A percentile compares a stretch with the other conserved stretches of the same genome.
Conservation (phyloP, 495 filamentous ascomycete species). For the Tuber indicum region DNA sequence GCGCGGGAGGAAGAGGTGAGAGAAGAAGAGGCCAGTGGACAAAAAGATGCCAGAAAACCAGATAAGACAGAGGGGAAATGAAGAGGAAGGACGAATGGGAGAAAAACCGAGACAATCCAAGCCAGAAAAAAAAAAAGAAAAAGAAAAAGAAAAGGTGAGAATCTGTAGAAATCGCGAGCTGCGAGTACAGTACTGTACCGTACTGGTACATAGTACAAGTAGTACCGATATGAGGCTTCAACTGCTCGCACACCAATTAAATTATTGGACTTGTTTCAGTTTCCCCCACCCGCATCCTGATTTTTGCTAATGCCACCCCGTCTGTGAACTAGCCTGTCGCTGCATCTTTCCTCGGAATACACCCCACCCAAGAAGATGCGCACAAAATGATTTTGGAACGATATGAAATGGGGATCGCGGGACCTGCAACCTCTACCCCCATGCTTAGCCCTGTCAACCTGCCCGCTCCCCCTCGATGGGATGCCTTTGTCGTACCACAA, state of each 20-base stretch:
- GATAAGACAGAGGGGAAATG: neutral
- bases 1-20: neutral
- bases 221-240: neutral
- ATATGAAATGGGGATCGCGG: slow-evolving; percentile 22
- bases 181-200: no score
- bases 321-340: neutral
- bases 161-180: neutral
- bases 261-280: neutral
- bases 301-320: neutral
- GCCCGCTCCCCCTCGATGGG: slow-evolving; percentile 18
- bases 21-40: neutral
- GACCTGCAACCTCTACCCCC: slow-evolving; percentile 7
- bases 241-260: neutral
- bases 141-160: neutral
- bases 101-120: neutral
- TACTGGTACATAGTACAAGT: no score
- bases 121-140: neutral
- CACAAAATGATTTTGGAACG: slow-evolving; percentile 8
- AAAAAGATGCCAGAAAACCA: neutral
- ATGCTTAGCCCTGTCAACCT: slow-evolving; percentile 21
- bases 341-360: slow-evolving; percentile 11
- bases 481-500: slow-evolving; percentile 12
- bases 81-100: neutral
- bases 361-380: slow-evolving; percentile 9
- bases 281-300: neutral